Percentiles rank a stretch among this genome's conserved stretches.
These are phyloP conservation scores for Trypanosoma mega DNA, from an alignment of 208 protist species.

Conservation along the genomic window DNA sequence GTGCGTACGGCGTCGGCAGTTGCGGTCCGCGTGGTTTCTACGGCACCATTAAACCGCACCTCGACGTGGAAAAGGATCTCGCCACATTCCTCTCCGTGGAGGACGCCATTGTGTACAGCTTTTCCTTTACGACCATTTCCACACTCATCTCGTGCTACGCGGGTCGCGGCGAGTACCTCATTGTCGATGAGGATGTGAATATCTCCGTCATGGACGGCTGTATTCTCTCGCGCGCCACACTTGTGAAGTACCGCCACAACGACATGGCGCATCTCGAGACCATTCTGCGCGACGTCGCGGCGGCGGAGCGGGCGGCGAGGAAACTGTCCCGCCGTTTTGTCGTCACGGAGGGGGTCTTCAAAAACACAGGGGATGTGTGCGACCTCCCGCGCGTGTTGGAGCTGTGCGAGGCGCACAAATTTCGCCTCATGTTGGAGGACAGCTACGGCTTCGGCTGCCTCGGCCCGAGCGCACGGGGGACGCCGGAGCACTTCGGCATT, in stretches of 20 bases:
- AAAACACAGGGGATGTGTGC: constrained; percentile 86
- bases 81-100: constrained; percentile 90
- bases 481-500: constrained; percentile 93
- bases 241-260: constrained; percentile 94
- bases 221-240: constrained; percentile 81
- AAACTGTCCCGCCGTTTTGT: constrained; percentile 92
- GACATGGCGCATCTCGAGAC: constrained; percentile 93
- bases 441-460: constrained; percentile 94
- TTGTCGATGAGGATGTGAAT: constrained; percentile 88
- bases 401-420: constrained; percentile 95
- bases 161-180: constrained; percentile 90
- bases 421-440: constrained; percentile 97
- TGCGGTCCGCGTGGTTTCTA: constrained; percentile 98
- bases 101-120: constrained; percentile 94
- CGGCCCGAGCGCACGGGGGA: constrained; percentile 94
- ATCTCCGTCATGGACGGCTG: constrained; percentile 88
- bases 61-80: constrained; percentile 91
- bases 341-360: constrained; percentile 95
- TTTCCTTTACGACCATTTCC: constrained; percentile 93
- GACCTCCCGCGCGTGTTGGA: constrained; percentile 86
- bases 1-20: constrained; percentile 95
- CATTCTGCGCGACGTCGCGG: constrained; percentile 68
- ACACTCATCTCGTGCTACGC: constrained; percentile 95
- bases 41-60: constrained; percentile 96
- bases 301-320: constrained; percentile 43